Conservation (phyloP, 495 filamentous ascomycete species). For the Cetradonia linearis region DNA sequence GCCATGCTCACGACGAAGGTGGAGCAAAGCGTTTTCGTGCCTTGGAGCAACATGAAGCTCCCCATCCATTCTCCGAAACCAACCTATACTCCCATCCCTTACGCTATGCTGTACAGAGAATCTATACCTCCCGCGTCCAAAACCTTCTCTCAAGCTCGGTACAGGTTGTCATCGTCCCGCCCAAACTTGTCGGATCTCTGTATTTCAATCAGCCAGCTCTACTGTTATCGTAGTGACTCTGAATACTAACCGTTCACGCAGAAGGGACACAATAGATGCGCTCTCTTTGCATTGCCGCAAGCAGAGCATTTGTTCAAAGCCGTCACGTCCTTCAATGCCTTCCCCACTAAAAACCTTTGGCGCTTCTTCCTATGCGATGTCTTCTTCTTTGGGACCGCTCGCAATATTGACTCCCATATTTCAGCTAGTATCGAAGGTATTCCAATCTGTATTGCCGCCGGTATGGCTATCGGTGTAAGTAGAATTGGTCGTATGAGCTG, state of each 20-base stretch:
- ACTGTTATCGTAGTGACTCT: background rate
- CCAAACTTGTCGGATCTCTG: constrained; percentile 35
- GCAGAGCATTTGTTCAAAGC: constrained; percentile 75
- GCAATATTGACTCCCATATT: constrained; percentile 85
- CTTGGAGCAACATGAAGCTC: background rate
- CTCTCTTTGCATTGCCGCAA: constrained; percentile 77
- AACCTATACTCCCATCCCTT: background rate
- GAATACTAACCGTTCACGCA: constrained; percentile 58
- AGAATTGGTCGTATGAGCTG: constrained; percentile 5
- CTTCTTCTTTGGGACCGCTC: constrained; percentile 97
- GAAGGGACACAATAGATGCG: constrained; percentile 76
- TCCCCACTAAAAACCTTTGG: constrained; percentile 84
- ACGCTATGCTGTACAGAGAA: constrained; percentile 6
- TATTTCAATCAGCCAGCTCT: background rate
- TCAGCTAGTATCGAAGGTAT: constrained; percentile 54
- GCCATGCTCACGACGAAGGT: background rate
- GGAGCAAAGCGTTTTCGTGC: background rate
- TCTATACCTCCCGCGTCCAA: background rate
- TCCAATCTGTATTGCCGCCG: constrained; percentile 5
- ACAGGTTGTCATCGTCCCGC: too few species aligned
- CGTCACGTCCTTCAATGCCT: constrained; percentile 82
- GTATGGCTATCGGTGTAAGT: constrained; percentile 6
- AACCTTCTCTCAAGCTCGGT: too few species aligned
- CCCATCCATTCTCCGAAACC: background rate
- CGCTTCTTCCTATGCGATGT: constrained; percentile 95